Conservation (phyloP, 2,329 filamentous ascomycete species). For the Monilinia laxa region DNA sequence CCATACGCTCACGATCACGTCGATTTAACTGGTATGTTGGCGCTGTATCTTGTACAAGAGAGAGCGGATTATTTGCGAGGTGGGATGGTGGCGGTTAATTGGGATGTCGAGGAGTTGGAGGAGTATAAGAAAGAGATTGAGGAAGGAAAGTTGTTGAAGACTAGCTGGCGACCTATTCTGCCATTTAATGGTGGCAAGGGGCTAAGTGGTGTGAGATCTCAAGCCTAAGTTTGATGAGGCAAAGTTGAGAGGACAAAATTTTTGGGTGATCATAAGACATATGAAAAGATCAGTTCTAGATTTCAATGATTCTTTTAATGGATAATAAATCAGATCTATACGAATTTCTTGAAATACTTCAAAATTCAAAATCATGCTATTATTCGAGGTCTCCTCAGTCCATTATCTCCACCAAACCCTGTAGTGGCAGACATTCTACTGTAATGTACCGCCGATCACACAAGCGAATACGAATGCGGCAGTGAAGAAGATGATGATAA, state of each 20-base stretch:
- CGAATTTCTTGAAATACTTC: no score
- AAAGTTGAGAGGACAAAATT: no score
- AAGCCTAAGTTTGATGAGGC: no score
- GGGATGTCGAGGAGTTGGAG: conserved; percentile 42
- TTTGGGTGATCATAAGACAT: no score
- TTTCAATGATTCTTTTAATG: no score
- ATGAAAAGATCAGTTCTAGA: no score
- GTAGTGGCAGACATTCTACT: neutral
- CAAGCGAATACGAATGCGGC: neutral
- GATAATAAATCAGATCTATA: no score
- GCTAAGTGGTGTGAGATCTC: neutral
- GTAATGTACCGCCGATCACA: neutral
- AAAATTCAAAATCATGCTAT: no score
- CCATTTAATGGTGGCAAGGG: conserved; percentile 2
- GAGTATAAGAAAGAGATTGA: conserved; percentile 36
- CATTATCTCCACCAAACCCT: no score
- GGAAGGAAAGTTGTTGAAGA: conserved; percentile 34
- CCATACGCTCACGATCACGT: conserved; percentile 42
- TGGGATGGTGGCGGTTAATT: conserved; percentile 39
- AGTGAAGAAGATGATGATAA: neutral
- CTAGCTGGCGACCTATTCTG: conserved; percentile 7
- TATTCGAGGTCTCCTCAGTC: no score
- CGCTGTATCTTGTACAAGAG: conserved; percentile 37
- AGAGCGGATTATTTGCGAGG: conserved; percentile 41
- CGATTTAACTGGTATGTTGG: conserved; percentile 39